Conservation (phyloP, 768 basidiomycete species). For the Dendrothele bispora region DNA sequence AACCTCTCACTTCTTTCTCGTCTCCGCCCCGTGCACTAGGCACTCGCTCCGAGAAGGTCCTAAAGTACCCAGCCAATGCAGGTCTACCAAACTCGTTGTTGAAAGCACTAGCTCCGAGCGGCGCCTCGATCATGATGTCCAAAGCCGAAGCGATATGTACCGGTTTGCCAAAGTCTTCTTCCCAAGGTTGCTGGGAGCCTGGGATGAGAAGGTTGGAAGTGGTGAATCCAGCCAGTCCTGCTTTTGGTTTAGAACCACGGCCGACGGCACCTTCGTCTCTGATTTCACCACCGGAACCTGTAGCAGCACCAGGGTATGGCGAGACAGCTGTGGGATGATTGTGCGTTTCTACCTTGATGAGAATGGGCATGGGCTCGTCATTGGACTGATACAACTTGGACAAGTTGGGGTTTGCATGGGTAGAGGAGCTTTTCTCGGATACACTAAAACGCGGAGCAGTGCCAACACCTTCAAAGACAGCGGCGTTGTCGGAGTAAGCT, state of each 20-base stretch:
- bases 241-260: constrained; percentile 93
- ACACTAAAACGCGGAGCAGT: constrained; percentile 74
- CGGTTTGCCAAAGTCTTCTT: constrained; percentile 89
- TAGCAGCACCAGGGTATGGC: constrained; percentile 97
- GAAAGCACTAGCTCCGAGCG: constrained; percentile 9
- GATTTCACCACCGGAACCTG: constrained; percentile 98
- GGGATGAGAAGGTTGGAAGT: constrained; percentile 94
- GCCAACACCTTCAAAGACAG: constrained; percentile 78
- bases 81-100: constrained; percentile 81
- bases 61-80: constrained; percentile 89
- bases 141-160: constrained; percentile 88
- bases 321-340: constrained; percentile 99
- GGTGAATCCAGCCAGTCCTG: constrained; percentile 90
- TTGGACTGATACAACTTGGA: constrained; percentile 52
- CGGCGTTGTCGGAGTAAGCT: constrained; percentile 97
- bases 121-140: constrained; percentile 89
- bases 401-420: constrained; percentile 16
- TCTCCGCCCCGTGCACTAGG: constrained; percentile 31
- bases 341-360: constrained; percentile 98
- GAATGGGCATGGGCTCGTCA: constrained; percentile 78
- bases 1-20: constrained; percentile 76
- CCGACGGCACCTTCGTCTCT: constrained; percentile 97
- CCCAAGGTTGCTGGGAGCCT: constrained; percentile 92
- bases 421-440: no score
- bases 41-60: constrained; percentile 86